Evolutionary conservation across 2,329 filamentous ascomycete genomes (phyloP).

Genomic region (Trichoderma simmonsii): DNA sequence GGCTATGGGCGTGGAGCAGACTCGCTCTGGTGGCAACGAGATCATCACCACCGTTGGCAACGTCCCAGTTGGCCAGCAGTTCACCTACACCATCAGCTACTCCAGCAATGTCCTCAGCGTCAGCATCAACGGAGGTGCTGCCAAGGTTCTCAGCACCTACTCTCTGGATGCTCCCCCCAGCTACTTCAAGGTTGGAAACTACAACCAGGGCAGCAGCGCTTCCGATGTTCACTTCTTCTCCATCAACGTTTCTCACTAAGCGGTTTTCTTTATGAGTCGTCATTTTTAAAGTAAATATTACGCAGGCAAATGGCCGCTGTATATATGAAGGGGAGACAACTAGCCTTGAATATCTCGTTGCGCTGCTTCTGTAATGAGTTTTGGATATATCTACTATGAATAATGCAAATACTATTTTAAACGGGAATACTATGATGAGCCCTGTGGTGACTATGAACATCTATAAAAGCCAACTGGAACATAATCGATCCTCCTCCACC

Average conservation of each 20-base stretch:
- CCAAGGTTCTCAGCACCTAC: conserved; percentile 29
- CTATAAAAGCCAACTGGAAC: neutral
- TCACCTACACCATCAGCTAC: conserved; percentile 39
- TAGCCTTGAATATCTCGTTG: neutral
- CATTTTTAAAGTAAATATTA: neutral
- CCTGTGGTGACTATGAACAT: neutral
- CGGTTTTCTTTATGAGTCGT: neutral
- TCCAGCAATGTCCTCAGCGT: conserved; percentile 34
- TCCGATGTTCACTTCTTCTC: conserved; percentile 28
- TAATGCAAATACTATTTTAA: neutral
- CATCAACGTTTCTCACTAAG: conserved; percentile 30
- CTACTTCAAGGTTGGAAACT: conserved; percentile 41
- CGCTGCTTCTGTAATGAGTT: neutral
- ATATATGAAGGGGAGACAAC: neutral
- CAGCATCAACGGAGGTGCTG: conserved; percentile 29
- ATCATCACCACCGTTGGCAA: conserved; percentile 33
- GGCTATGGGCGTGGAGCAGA: conserved; percentile 35
- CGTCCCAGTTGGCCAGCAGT: conserved; percentile 34
- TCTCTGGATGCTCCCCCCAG: conserved; percentile 30
- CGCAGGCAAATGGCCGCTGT: neutral
- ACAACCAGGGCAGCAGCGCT: conserved; percentile 33
- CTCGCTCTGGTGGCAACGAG: conserved; percentile 32
- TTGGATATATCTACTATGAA: neutral
- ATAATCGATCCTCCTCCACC: neutral
- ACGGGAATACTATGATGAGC: neutral